Percentiles rank a stretch among this genome's conserved stretches.
Conservation (phyloP, 2,329 filamentous ascomycete species). For the Exophiala spinifera region DNA sequence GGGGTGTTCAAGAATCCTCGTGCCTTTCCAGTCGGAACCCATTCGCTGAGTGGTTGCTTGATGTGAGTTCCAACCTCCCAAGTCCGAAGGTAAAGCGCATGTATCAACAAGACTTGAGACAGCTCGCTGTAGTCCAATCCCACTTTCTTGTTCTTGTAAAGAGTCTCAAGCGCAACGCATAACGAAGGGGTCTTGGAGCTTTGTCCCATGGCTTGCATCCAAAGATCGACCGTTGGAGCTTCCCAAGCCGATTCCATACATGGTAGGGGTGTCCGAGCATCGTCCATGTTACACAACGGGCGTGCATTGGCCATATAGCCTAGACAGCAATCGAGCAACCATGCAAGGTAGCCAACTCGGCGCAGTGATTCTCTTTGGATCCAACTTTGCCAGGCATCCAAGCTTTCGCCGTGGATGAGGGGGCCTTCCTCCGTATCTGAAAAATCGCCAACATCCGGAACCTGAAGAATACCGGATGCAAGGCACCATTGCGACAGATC, state of each 20-base stretch:
- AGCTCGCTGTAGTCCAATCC: conserved; percentile 48
- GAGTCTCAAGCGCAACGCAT: conserved; percentile 39
- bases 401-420: background rate
- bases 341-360: conserved; percentile 43
- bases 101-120: conserved; percentile 48
- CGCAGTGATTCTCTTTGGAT: conserved; percentile 37
- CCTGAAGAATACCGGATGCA: conserved; percentile 23
- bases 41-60: conserved; percentile 45
- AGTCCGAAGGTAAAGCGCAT: conserved; percentile 50
- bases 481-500: conserved; percentile 26
- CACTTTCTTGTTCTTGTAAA: conserved; percentile 51
- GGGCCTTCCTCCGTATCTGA: background rate
- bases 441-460: conserved; percentile 3
- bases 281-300: conserved; percentile 35
- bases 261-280: conserved; percentile 39
- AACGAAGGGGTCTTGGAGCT: conserved; percentile 9
- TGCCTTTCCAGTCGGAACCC: conserved; percentile 44
- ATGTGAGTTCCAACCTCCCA: conserved; percentile 50
- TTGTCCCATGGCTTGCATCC: conserved; percentile 27
- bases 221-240: conserved; percentile 34
- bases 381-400: conserved; percentile 39
- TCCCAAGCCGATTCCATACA: conserved; percentile 44
- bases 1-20: conserved; percentile 36
- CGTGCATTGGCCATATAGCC: conserved; percentile 36
- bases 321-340: conserved; percentile 39